Evolutionary conservation across 768 basidiomycete genomes (phyloP).

Genomic region (Mycena capillaripes): DNA sequence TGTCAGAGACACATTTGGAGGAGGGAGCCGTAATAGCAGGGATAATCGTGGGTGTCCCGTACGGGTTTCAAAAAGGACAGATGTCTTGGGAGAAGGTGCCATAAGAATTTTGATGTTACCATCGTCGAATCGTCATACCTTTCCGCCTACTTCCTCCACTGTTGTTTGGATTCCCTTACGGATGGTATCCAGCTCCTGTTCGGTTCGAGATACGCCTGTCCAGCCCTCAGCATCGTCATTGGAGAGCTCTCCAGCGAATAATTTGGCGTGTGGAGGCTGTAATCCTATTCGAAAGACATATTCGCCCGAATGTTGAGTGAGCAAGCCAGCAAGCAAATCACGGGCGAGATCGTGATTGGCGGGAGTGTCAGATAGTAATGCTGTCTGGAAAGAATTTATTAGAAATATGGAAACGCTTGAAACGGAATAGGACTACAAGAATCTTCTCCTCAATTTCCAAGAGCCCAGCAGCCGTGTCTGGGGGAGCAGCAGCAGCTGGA

Average conservation of each 20-base stretch:
- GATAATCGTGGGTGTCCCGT: constrained; percentile 67
- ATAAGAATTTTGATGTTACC: not conserved
- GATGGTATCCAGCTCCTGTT: constrained; percentile 66
- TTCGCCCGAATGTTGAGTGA: constrained; percentile 81
- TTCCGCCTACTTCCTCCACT: constrained; percentile 86
- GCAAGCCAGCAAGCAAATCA: constrained; percentile 72
- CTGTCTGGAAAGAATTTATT: constrained; percentile 49
- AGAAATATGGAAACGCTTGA: constrained; percentile 24
- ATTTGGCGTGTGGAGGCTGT: constrained; percentile 67
- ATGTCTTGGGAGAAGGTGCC: constrained; percentile 56
- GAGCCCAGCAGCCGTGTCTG: constrained; percentile 42
- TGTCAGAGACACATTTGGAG: constrained; percentile 80
- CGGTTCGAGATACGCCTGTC: constrained; percentile 65
- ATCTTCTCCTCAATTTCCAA: constrained; percentile 66
- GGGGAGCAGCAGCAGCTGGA: constrained; percentile 19
- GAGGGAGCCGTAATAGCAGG: constrained; percentile 80
- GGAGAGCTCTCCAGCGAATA: constrained; percentile 69
- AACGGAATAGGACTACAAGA: constrained; percentile 56
- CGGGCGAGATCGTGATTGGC: constrained; percentile 68
- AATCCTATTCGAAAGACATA: constrained; percentile 81
- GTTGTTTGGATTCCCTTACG: constrained; percentile 57
- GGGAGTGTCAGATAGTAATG: constrained; percentile 58
- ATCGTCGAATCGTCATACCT: constrained; percentile 57
- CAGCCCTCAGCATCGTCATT: constrained; percentile 66
- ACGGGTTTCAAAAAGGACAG: constrained; percentile 64